Percentiles rank a stretch among this genome's conserved stretches.
Evolutionary conservation across 2,329 filamentous ascomycete species (phyloP).

Genomic region (Colletotrichum sp.): DNA sequence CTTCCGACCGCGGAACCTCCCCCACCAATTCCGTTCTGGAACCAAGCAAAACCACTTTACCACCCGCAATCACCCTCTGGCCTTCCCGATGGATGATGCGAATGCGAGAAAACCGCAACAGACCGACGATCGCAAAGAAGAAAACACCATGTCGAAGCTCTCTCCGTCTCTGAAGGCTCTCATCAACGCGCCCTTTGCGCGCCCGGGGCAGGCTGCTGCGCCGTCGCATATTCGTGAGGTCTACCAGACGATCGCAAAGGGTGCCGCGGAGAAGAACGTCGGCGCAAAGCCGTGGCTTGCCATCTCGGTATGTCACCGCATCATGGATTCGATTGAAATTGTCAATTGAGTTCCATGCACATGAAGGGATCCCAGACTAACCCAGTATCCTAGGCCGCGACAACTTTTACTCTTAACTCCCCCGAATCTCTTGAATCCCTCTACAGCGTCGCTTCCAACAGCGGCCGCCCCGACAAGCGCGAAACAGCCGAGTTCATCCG

Average conservation of each 20-base stretch:
- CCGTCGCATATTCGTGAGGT: slow-evolving; percentile 67
- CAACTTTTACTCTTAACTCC: slow-evolving; percentile 87
- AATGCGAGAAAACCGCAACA: not conserved
- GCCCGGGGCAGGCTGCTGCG: slow-evolving; percentile 69
- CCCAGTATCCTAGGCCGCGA: slow-evolving; percentile 63
- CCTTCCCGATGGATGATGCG: slow-evolving; percentile 11
- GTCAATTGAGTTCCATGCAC: not conserved
- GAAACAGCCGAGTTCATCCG: slow-evolving; percentile 73
- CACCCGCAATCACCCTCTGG: not conserved
- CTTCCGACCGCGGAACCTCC: slow-evolving; percentile 12
- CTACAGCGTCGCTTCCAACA: slow-evolving; percentile 53
- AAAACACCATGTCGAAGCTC: slow-evolving; percentile 70
- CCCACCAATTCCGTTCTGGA: not conserved
- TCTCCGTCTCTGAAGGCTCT: slow-evolving; percentile 74
- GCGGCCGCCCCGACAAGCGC: slow-evolving; percentile 21
- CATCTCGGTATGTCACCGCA: slow-evolving; percentile 56
- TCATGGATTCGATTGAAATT: not conserved
- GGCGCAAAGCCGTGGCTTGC: slow-evolving; percentile 70
- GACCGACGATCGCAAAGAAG: not conserved
- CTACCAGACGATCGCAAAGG: slow-evolving; percentile 67
- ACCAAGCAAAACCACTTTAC: slow-evolving; percentile 13
- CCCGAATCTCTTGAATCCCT: slow-evolving; percentile 74
- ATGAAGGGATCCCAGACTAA: not conserved
- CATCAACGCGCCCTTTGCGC: slow-evolving; percentile 72
- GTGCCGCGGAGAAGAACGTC: slow-evolving; percentile 67